phyloP scores from a whole-genome alignment of 1,284 basidiomycete species.

The Gomphus bonarii region DNA sequence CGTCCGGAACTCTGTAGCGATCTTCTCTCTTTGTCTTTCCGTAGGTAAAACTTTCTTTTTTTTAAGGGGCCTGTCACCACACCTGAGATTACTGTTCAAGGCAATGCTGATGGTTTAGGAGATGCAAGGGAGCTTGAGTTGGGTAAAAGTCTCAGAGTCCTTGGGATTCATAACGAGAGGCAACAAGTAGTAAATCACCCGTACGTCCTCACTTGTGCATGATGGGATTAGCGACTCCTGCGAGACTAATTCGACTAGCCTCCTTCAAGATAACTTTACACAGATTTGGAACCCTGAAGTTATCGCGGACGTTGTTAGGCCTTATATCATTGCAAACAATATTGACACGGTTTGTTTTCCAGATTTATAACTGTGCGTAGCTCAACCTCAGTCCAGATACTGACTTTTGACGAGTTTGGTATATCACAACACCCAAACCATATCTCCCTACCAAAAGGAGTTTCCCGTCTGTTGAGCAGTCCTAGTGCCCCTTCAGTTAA shows the following conservation, averaged over 20 bases:
- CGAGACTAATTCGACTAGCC: constrained; percentile 27
- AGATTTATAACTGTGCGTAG: neutral
- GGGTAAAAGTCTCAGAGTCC: constrained; percentile 49
- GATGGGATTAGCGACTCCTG: neutral
- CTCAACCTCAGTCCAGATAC: constrained; percentile 40
- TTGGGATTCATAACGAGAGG: constrained; percentile 53
- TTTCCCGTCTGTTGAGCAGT: constrained; percentile 28
- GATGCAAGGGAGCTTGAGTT: constrained; percentile 55
- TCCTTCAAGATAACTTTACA: constrained; percentile 73
- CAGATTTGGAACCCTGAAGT: constrained; percentile 52
- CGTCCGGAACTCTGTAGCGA: constrained; percentile 16
- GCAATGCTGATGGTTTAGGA: constrained; percentile 81
- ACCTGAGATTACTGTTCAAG: constrained; percentile 4
- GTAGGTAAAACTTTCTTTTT: constrained; percentile 20
- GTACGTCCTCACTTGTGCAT: constrained; percentile 34
- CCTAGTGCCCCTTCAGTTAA: constrained; percentile 19
- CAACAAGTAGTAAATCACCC: constrained; percentile 62
- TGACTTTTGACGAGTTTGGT: constrained; percentile 83
- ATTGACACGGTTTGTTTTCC: constrained; percentile 51
- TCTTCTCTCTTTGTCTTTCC: constrained; percentile 54
- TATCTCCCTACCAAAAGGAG: constrained; percentile 57
- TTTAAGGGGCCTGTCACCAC: neutral
- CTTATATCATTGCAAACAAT: constrained; percentile 46
- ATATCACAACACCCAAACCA: constrained; percentile 91
- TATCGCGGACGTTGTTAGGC: constrained; percentile 50